A percentile compares a stretch with the other conserved stretches of the same genome.
Evolutionary conservation across 2,329 filamentous ascomycete species (phyloP).

Genomic region (Dactylonectria estremocensis): DNA sequence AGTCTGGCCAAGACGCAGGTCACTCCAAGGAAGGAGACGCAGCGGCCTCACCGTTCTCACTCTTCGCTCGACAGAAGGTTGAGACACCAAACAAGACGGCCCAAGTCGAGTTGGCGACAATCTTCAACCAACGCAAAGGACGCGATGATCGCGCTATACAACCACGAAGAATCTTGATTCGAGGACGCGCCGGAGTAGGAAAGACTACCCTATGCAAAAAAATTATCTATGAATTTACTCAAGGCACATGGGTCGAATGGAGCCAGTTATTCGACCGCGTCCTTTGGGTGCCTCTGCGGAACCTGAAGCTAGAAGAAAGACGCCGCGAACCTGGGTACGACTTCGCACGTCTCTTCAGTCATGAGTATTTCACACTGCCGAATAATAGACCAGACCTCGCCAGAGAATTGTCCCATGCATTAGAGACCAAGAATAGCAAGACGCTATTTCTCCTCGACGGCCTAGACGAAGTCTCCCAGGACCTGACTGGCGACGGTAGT

Average conservation of each 20-base stretch:
- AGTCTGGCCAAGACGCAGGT: conserved; percentile 20
- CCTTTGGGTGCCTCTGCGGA: conserved; percentile 58
- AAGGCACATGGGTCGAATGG: conserved; percentile 38
- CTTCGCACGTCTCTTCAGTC: conserved; percentile 43
- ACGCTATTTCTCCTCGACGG: conserved; percentile 61
- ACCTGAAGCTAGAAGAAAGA: conserved; percentile 44
- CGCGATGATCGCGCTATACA: conserved; percentile 23
- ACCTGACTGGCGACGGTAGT: conserved; percentile 23
- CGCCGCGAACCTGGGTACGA: conserved; percentile 34
- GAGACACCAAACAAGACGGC: conserved; percentile 38
- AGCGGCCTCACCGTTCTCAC: conserved; percentile 10
- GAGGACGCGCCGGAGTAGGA: conserved; percentile 55
- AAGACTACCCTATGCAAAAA: conserved; percentile 61
- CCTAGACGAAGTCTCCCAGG: conserved; percentile 57
- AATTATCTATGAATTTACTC: conserved; percentile 54
- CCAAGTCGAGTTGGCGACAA: conserved; percentile 43
- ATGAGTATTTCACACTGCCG: conserved; percentile 49
- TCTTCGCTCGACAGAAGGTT: conserved; percentile 48
- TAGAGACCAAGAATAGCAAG: conserved; percentile 20
- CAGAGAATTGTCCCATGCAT: conserved; percentile 33
- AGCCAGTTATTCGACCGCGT: conserved; percentile 52
- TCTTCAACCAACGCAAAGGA: conserved; percentile 49
- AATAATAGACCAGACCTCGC: conserved; percentile 25
- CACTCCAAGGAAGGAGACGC: conserved; percentile 13
- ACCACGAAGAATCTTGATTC: conserved; percentile 55